phyloP scores from a whole-genome alignment of 2,329 filamentous ascomycete species.

The Alternaria sp. region DNA sequence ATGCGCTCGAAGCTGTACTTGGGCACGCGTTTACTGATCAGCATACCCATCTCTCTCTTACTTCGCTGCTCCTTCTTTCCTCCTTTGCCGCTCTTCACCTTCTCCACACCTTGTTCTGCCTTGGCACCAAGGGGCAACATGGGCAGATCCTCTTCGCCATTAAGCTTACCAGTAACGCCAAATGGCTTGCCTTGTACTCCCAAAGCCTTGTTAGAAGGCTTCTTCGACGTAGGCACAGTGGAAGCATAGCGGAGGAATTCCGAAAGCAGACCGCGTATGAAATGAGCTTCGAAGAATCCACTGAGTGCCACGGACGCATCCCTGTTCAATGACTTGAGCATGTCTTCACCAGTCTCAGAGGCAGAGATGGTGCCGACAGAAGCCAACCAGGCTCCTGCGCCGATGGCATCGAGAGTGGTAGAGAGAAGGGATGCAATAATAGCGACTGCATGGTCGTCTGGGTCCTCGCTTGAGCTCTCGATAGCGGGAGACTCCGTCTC shows the following conservation, averaged over 20 bases:
- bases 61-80: slow-evolving; percentile 76
- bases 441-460: slow-evolving; percentile 72
- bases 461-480: slow-evolving; percentile 56
- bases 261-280: slow-evolving; percentile 69
- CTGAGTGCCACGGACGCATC: slow-evolving; percentile 77
- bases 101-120: slow-evolving; percentile 58
- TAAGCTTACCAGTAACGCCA: slow-evolving; percentile 49
- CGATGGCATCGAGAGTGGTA: slow-evolving; percentile 78
- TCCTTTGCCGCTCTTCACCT: slow-evolving; percentile 66
- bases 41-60: slow-evolving; percentile 75
- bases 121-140: slow-evolving; percentile 79
- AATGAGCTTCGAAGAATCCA: slow-evolving; percentile 73
- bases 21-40: slow-evolving; percentile 80
- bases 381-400: slow-evolving; percentile 74
- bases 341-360: slow-evolving; percentile 66
- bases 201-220: slow-evolving; percentile 43
- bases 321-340: slow-evolving; percentile 70
- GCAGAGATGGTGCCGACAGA: slow-evolving; percentile 59
- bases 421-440: slow-evolving; percentile 76
- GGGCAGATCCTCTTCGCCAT: slow-evolving; percentile 51
- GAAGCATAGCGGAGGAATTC: slow-evolving; percentile 69
- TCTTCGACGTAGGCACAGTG: slow-evolving; percentile 39
- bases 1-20: slow-evolving; percentile 86
- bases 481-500: slow-evolving; percentile 50
- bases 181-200: slow-evolving; percentile 57